Base-by-base conservation (phyloP, 371 early-diverging fungal genomes). In the Mucor irregularis region DNA sequence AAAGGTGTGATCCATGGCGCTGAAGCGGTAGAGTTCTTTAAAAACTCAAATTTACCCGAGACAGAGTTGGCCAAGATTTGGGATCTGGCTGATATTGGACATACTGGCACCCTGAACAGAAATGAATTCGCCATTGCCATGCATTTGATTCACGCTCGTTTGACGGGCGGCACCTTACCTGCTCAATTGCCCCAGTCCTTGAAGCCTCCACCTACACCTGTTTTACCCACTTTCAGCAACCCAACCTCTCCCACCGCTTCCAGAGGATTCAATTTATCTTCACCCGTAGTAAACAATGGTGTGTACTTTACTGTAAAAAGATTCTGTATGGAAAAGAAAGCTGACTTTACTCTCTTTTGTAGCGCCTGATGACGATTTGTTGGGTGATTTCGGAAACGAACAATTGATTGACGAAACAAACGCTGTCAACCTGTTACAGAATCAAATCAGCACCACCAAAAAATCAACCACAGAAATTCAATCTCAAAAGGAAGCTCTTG, bases 91-190 rank as follows among this genome's bases (percentile, higher is more conserved):
- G 95, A 95, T 64, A 85, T 82, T 25, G 81, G 85, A 43, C 81
- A 87, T 51, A 76, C 80, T 43, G 95, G 94, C 22, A 81, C 86
- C 44, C 83, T 97, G 38, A 89, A 89, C 53, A 51, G 83, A 16
- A 89, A 93, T 60, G 94, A 95, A 68, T 97, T 96, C 69, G 90
- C 94, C 4, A 88, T 94, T 19, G 95, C 96, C 5, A 95, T 97
- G 94, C 90, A 95, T 71, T 68, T 96, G n/a, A 88, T 96, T 39
- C 86, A 90, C 64, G 71, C 81, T 9, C 87, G 89, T 26, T 69
- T 92, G 10, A 74, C 73, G 10, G 95, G 95, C 6, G 73, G 78
- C n/a, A 83, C 78, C 14, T 66, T 97, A 21, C 95, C 97, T 11
- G 55, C 53, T 2, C 56, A 59, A 2, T 65, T 95, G 31, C 95